These are phyloP conservation scores for Hymenoscyphus occultus DNA, from an alignment of 2,329 filamentous ascomycete genomes.

Conservation along the genomic window DNA sequence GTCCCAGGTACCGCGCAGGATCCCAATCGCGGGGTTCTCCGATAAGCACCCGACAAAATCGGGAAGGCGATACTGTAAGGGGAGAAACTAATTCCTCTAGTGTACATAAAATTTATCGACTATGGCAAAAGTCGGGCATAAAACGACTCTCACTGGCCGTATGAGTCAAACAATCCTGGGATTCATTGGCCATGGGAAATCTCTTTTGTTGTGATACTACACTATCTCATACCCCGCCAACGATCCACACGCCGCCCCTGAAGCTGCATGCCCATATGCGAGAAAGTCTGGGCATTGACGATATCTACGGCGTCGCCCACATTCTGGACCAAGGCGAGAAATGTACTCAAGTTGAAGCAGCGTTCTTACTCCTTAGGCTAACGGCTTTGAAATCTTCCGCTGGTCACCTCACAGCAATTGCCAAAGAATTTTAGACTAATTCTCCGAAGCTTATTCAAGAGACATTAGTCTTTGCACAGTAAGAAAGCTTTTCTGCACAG, in stretches of 20 bases:
- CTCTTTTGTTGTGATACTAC: not conserved
- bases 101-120: not conserved
- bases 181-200: not conserved
- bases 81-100: not conserved
- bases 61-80: constrained; percentile 15
- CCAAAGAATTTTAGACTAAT: too few relatives aligned
- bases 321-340: not conserved
- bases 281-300: constrained; percentile 13
- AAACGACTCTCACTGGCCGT: not conserved
- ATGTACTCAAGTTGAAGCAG: too few relatives aligned
- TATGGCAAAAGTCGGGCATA: not conserved
- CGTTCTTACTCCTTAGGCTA: too few relatives aligned
- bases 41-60: constrained; percentile 12
- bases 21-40: constrained; percentile 22
- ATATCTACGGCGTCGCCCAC: constrained; percentile 11
- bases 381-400: too few relatives aligned
- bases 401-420: too few relatives aligned
- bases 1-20: not conserved
- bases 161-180: not conserved
- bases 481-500: too few relatives aligned
- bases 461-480: too few relatives aligned
- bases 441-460: too few relatives aligned
- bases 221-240: not conserved
- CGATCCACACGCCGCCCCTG: not conserved
- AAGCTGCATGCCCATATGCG: not conserved